phyloP scores from a whole-genome alignment of 192 early-diverging fungal genomes.

The Anaeromyces robustus region DNA sequence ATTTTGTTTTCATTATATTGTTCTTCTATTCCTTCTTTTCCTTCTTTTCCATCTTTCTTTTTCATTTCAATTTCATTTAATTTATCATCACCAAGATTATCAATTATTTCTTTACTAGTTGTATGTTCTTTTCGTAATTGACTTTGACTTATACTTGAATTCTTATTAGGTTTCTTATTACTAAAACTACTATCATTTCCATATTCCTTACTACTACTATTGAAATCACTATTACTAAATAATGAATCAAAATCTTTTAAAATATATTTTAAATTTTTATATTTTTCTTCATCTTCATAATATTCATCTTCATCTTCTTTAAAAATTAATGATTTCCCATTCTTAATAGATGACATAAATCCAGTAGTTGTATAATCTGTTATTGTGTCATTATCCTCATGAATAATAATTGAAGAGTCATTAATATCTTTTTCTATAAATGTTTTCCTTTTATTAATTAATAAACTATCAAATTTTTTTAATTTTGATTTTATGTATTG shows the following conservation, averaged over 20 bases:
- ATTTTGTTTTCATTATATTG: background rate
- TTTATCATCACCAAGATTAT: too few relatives aligned
- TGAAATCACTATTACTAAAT: background rate
- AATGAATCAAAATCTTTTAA: background rate
- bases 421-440: background rate
- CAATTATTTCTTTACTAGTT: too few relatives aligned
- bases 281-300: background rate
- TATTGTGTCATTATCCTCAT: background rate
- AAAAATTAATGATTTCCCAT: background rate
- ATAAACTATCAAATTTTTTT: background rate
- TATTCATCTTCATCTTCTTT: background rate
- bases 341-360: background rate
- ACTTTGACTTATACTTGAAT: too few relatives aligned
- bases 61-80: too few relatives aligned
- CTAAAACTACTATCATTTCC: too few relatives aligned
- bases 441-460: background rate
- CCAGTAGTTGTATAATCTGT: background rate
- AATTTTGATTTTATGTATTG: background rate
- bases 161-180: too few relatives aligned
- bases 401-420: background rate
- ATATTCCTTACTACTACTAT: background rate
- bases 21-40: background rate
- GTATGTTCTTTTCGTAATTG: too few relatives aligned
- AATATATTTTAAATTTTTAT: background rate
- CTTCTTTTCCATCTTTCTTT: too few relatives aligned